These are phyloP conservation scores for Entamoeba moshkovskii DNA, from an alignment of 208 protist species.

Conservation along the genomic window DNA sequence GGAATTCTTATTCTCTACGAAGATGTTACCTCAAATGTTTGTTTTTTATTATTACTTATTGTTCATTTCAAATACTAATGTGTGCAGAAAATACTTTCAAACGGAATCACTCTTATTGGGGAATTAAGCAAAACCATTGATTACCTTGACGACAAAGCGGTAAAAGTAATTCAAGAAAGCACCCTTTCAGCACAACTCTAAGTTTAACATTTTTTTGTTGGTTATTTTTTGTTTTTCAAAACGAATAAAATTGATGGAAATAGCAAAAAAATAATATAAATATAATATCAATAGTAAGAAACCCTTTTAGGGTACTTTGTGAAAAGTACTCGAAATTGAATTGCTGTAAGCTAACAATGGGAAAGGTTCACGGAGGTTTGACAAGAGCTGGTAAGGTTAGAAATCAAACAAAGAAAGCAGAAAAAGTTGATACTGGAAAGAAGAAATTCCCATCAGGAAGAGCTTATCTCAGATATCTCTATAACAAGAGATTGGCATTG, in stretches of 20 bases:
- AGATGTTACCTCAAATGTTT: constrained; percentile 12
- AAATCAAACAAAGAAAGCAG: constrained; percentile 6
- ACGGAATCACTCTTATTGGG: neutral
- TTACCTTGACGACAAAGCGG: neutral
- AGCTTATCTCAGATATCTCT: neutral
- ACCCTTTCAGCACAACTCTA: neutral
- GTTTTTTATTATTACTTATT: neutral
- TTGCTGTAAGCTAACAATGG: neutral
- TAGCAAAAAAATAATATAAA: neutral
- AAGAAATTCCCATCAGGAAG: constrained; percentile 9
- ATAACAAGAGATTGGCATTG: neutral
- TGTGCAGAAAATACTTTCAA: neutral
- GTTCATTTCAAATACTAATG: neutral
- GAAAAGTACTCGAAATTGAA: neutral
- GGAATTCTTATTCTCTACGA: constrained; percentile 15
- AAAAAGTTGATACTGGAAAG: neutral
- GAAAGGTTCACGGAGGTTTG: constrained; percentile 4
- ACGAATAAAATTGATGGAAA: neutral
- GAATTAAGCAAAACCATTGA: neutral
- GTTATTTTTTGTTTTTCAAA: neutral
- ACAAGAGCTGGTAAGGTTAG: neutral
- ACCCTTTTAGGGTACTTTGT: neutral
- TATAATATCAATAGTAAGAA: neutral
- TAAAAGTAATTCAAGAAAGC: neutral
- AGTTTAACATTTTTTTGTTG: neutral